Conservation (phyloP, 2,329 filamentous ascomycete species). For the Monascus ruber region DNA sequence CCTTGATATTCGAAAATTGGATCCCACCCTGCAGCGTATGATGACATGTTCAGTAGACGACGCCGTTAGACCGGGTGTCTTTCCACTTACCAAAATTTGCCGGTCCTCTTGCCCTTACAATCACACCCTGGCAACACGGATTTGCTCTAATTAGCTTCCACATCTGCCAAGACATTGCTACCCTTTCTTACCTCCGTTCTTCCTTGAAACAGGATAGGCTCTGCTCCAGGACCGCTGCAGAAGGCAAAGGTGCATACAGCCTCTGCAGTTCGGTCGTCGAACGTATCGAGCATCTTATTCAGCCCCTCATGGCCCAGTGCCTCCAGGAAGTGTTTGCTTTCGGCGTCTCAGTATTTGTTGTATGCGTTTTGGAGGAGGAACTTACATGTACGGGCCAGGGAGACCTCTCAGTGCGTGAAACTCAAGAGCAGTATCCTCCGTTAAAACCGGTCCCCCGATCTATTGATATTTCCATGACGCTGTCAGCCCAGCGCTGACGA, state of each 20-base stretch:
- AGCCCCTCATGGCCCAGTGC: slow-evolving; percentile 72
- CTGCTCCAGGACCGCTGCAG: slow-evolving; percentile 69
- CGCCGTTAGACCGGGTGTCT: neutral
- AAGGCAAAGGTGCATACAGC: slow-evolving; percentile 96
- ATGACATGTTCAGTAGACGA: neutral
- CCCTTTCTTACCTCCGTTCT: slow-evolving; percentile 57
- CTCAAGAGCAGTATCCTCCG: slow-evolving; percentile 91
- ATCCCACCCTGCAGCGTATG: slow-evolving; percentile 64
- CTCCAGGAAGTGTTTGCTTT: slow-evolving; percentile 87
- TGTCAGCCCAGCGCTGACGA: neutral
- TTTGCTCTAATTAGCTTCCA: slow-evolving; percentile 1
- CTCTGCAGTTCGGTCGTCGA: slow-evolving; percentile 81
- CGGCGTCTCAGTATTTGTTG: neutral
- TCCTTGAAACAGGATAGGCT: slow-evolving; percentile 84
- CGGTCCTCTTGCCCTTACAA: slow-evolving; percentile 74
- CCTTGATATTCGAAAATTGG: slow-evolving; percentile 90
- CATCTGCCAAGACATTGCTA: neutral
- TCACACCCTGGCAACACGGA: slow-evolving; percentile 49
- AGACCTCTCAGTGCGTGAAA: slow-evolving; percentile 85
- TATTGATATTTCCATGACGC: slow-evolving; percentile 22
- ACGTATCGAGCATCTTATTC: slow-evolving; percentile 80
- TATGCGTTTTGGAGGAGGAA: slow-evolving; percentile 5
- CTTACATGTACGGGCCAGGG: slow-evolving; percentile 90
- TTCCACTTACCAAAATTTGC: slow-evolving; percentile 61
- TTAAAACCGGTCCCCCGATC: slow-evolving; percentile 78